Evolutionary conservation across 1,284 basidiomycete species (phyloP).

Genomic region (Neolentinus lepideus): DNA sequence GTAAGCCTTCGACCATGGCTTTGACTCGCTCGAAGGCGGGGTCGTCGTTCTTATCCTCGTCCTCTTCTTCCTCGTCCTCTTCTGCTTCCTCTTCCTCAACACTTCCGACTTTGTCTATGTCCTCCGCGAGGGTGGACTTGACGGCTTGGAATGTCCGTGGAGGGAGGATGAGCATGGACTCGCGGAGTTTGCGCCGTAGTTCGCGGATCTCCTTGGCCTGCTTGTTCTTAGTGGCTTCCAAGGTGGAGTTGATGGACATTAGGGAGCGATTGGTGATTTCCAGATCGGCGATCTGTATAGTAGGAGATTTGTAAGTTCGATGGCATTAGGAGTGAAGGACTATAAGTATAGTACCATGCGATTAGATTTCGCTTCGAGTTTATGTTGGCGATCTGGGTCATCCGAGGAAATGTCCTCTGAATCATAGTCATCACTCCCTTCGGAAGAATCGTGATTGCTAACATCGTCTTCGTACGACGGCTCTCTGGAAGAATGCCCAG

Average conservation of each 20-base stretch:
- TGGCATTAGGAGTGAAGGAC: neutral
- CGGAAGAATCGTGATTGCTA: conserved; percentile 16
- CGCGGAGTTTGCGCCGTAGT: conserved; percentile 65
- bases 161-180: conserved; percentile 69
- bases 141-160: conserved; percentile 53
- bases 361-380: conserved; percentile 67
- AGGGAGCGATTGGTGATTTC: conserved; percentile 79
- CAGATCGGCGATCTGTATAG: conserved; percentile 68
- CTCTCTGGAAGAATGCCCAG: neutral
- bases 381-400: conserved; percentile 47
- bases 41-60: conserved; percentile 24
- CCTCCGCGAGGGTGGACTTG: conserved; percentile 35
- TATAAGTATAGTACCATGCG: conserved; percentile 47
- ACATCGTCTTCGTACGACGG: conserved; percentile 13
- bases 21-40: conserved; percentile 53
- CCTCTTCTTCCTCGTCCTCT: conserved; percentile 32
- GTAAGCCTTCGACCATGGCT: conserved; percentile 53
- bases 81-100: conserved; percentile 23
- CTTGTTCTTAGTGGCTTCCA: conserved; percentile 68
- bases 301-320: conserved; percentile 1
- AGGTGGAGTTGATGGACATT: conserved; percentile 64
- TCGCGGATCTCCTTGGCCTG: conserved; percentile 78
- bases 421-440: conserved; percentile 20
- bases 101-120: conserved; percentile 33
- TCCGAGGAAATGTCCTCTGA: conserved; percentile 5